These are phyloP conservation scores for Cubamyces sp. DNA, from an alignment of 768 basidiomycete genomes.

Conservation along the genomic window DNA sequence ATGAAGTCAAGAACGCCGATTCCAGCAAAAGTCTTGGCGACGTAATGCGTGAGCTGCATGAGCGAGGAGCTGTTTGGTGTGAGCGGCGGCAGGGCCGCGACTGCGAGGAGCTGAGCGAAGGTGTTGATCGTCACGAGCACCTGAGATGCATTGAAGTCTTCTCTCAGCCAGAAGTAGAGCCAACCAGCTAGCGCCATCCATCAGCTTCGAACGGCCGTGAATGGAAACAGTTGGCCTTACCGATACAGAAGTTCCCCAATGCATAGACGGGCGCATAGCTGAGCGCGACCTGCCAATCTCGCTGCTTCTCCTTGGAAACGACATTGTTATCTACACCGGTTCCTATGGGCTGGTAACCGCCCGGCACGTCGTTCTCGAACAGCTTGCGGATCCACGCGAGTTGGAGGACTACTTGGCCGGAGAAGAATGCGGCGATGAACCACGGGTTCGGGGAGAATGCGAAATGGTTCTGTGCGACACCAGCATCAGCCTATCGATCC, in stretches of 20 bases:
- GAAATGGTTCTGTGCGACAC: conserved; percentile 34
- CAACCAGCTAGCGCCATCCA: conserved; percentile 32
- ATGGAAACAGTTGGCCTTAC: conserved; percentile 24
- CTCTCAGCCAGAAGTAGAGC: conserved; percentile 37
- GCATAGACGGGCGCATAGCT: conserved; percentile 39
- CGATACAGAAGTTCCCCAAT: conserved; percentile 39
- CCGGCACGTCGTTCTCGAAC: conserved; percentile 23
- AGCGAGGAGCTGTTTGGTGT: conserved; percentile 32
- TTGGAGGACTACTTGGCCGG: conserved; percentile 34
- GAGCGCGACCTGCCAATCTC: conserved; percentile 27
- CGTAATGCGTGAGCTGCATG: conserved; percentile 42
- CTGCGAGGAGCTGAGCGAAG: conserved; percentile 41
- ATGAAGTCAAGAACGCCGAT: conserved; percentile 40
- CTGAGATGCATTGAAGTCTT: conserved; percentile 35
- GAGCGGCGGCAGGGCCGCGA: conserved; percentile 39
- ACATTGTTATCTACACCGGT: not conserved
- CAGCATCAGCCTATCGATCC: conserved; percentile 4
- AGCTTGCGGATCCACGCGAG: conserved; percentile 36
- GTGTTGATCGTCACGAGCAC: conserved; percentile 39
- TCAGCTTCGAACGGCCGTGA: not conserved
- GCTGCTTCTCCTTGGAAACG: conserved; percentile 5
- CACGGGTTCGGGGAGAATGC: conserved; percentile 39
- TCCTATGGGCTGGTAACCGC: conserved; percentile 19
- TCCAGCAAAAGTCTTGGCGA: conserved; percentile 46
- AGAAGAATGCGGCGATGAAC: conserved; percentile 40